Evolutionary conservation across 306 rosid species (phyloP), one percentile per base, ranked within the genome.

Genomic region (Malus sieversii): DNA sequence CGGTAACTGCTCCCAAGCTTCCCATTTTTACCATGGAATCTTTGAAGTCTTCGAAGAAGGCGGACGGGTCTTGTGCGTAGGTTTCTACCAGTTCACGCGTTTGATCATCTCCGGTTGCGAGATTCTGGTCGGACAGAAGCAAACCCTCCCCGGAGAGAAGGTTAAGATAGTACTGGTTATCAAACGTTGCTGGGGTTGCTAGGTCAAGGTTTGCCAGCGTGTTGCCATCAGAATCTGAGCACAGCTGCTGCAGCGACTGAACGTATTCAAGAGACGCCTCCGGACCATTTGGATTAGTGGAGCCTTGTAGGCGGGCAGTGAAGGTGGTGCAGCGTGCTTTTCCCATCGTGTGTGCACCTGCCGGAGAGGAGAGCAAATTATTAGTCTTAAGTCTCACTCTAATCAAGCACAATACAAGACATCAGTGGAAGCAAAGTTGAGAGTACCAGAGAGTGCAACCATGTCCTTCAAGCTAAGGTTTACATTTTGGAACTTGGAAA

Each of bases 281-380:
- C 7, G 77, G 75, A 10, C 27, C 4, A 60, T 71, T 82, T 6
- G 79, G 70, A 64, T 60, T 32, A 4, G 82, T 33, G 25, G 40
- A 73, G 40, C 59, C 78, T 66, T 83, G 93, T 48, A 92, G 72
- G 52, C 96, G 89, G 32, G 89, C 75, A 19, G 77, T 83, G 38
- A 95, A 90, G 32, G 93, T 81, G n/a, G 83, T 52, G 84, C 98
- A 92, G 3, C 96, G 87, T 3, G 98, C 97, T 84, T 78, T 90
- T 40, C 97, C 98, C 19, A 90, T 84, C 33, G 97, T 92, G 75
- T 92, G 98, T 0, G 93, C 97, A 42, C 97, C 97, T 90, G 68
- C 62, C 62, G 53, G 8, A 30, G 8, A 23, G 1, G 25, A 30
- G 35, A 44, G 33, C 40, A 64, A 53, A 11, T 2, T 38, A 6